A percentile compares a stretch with the other conserved stretches of the same genome.
phyloP scores from a whole-genome alignment of 352 stramenopile genomes.

The Globisporangium acanthophoron region DNA sequence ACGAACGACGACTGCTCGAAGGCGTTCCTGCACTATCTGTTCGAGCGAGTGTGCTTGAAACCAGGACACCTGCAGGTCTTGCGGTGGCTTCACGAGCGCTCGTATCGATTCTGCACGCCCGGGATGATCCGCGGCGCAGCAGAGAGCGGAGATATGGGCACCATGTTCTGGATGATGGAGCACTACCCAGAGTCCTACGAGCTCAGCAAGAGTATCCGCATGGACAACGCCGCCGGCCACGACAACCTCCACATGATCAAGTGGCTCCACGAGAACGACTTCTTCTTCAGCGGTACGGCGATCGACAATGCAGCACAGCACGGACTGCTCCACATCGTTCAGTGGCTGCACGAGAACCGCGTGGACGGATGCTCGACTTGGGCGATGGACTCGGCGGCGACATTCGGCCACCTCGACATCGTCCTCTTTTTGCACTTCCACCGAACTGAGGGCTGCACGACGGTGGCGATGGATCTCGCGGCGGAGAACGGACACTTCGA shows the following conservation, averaged over 20 bases:
- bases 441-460: slow-evolving; percentile 3
- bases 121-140: slow-evolving; percentile 3
- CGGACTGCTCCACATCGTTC: slow-evolving; percentile 1
- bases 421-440: slow-evolving; percentile 7
- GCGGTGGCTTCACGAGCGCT: slow-evolving; percentile 1
- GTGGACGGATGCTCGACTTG: slow-evolving; percentile 4
- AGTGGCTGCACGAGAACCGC: slow-evolving; percentile 6
- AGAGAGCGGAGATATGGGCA: neutral
- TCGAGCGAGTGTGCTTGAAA: slow-evolving; percentile 3
- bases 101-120: slow-evolving; percentile 1
- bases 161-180: slow-evolving; percentile 2
- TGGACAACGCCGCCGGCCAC: slow-evolving; percentile 1
- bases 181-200: slow-evolving; percentile 1
- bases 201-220: slow-evolving; percentile 4
- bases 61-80: slow-evolving; percentile 1
- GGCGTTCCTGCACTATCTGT: slow-evolving; percentile 1
- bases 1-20: slow-evolving; percentile 3
- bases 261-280: slow-evolving; percentile 7
- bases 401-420: slow-evolving; percentile 1
- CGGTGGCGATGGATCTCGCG: slow-evolving; percentile 5
- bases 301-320: slow-evolving; percentile 2
- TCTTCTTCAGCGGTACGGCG: slow-evolving; percentile 1
- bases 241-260: slow-evolving; percentile 7
- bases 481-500: slow-evolving; percentile 5
- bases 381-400: slow-evolving; percentile 5